Conservation (phyloP, 2,329 filamentous ascomycete species). For the Diaporthe caulivora region DNA sequence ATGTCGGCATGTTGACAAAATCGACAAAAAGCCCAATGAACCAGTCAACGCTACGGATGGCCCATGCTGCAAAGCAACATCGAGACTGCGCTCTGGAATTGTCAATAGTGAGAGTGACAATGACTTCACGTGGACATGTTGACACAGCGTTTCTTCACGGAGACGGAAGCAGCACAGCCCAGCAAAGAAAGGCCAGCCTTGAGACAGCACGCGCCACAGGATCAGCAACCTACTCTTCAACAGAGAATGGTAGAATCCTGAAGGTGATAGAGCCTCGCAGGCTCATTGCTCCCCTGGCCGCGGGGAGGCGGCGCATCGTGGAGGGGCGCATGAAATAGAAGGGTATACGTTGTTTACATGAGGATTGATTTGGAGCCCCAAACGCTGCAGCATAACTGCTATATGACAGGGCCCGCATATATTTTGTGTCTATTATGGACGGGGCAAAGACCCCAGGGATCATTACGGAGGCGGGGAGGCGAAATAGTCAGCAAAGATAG, state of each 20-base stretch:
- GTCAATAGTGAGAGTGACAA: not conserved
- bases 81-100: not conserved
- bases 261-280: not conserved
- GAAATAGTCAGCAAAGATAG: conserved; percentile 4
- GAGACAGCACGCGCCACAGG: not conserved
- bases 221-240: not conserved
- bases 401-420: conserved; percentile 9
- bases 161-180: not conserved
- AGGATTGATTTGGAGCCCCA: not conserved
- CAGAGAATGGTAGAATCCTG: not conserved
- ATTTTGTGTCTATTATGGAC: not conserved
- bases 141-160: not conserved
- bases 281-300: not conserved
- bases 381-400: conserved; percentile 3
- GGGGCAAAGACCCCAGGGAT: not conserved
- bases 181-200: not conserved
- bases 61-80: not conserved
- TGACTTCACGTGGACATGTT: too few relatives aligned
- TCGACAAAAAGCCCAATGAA: not conserved
- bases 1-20: not conserved
- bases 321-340: not conserved
- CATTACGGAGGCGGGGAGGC: not conserved
- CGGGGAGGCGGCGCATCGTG: too few relatives aligned
- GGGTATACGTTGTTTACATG: conserved; percentile 1
- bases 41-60: too few relatives aligned